These are phyloP conservation scores for Pseudozyma sp. DNA, from an alignment of 1,284 basidiomycete species.

Conservation along the genomic window DNA sequence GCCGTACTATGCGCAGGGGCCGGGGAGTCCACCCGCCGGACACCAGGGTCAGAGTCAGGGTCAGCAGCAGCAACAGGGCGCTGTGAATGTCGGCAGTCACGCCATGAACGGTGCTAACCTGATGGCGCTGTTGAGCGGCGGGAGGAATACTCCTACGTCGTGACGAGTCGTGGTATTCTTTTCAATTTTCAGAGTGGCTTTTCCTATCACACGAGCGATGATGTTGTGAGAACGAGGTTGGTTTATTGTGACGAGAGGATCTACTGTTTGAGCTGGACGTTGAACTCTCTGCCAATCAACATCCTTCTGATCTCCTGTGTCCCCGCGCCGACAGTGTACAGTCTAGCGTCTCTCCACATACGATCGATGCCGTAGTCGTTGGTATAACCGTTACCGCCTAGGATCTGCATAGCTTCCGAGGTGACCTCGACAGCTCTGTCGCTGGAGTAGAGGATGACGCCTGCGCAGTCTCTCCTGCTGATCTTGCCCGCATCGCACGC, in stretches of 20 bases:
- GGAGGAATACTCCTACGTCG: slow-evolving; percentile 27
- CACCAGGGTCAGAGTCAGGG: slow-evolving; percentile 2
- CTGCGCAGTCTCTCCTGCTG: slow-evolving; percentile 71
- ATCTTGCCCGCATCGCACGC: slow-evolving; percentile 56
- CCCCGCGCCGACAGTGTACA: slow-evolving; percentile 62
- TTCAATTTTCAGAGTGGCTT: not conserved
- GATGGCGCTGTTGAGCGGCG: slow-evolving; percentile 46
- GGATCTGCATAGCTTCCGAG: slow-evolving; percentile 57
- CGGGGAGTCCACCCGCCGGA: not conserved
- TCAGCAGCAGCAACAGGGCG: slow-evolving; percentile 10
- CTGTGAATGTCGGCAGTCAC: slow-evolving; percentile 27
- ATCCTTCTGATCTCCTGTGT: slow-evolving; percentile 64
- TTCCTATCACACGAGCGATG: not conserved
- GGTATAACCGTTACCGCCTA: slow-evolving; percentile 59
- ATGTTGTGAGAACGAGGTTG: no score
- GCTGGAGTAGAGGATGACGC: slow-evolving; percentile 53
- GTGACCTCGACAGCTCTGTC: slow-evolving; percentile 58
- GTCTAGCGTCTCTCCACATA: slow-evolving; percentile 54
- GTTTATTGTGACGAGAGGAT: no score
- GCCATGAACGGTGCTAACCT: slow-evolving; percentile 48
- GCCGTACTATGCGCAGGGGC: slow-evolving; percentile 30
- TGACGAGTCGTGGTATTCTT: not conserved
- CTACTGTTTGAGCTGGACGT: slow-evolving; percentile 5
- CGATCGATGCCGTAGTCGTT: slow-evolving; percentile 54
- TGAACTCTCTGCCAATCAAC: slow-evolving; percentile 60